These are phyloP conservation scores for Phaffia rhodozyma DNA, from an alignment of 1,284 basidiomycete genomes.

Conservation along the genomic window DNA sequence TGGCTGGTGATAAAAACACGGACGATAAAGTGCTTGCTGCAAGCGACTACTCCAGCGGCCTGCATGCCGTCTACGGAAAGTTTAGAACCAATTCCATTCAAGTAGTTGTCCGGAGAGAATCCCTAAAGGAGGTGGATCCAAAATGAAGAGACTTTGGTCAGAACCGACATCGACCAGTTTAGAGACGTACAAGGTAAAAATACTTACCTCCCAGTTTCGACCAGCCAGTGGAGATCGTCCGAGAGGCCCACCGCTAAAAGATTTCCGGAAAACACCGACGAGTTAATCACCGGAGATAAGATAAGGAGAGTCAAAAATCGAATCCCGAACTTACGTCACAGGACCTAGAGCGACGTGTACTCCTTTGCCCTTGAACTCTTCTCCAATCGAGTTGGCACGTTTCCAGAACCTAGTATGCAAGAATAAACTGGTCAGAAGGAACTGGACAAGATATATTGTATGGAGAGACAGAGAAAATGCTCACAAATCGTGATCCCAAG, in stretches of 20 bases:
- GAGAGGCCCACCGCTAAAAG: conserved; percentile 31
- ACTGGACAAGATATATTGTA: conserved; percentile 31
- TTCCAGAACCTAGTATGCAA: conserved; percentile 12
- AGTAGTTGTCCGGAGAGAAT: conserved; percentile 36
- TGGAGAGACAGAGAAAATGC: background rate
- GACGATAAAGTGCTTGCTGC: conserved; percentile 23
- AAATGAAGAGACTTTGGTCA: too few species aligned
- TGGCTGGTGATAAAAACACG: conserved; percentile 19
- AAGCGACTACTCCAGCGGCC: conserved; percentile 30
- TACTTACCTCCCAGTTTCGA: conserved; percentile 31
- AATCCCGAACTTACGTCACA: conserved; percentile 19
- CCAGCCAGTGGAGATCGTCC: conserved; percentile 34
- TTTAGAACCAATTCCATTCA: conserved; percentile 33
- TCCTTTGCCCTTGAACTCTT: conserved; percentile 38
- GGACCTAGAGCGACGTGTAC: conserved; percentile 24
- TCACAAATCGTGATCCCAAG: conserved; percentile 35
- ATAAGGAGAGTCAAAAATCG: too few species aligned
- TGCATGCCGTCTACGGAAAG: conserved; percentile 33
- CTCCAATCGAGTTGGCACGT: conserved; percentile 36
- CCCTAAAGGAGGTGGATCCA: conserved; percentile 21
- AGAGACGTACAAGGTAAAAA: too few species aligned
- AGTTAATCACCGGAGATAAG: too few species aligned
- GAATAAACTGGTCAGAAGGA: too few species aligned
- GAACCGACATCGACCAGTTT: too few species aligned
- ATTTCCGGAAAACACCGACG: too few species aligned